Evolutionary conservation across 1,139 yeast genomes (phyloP), one percentile per base, ranked within the genome.

Genomic region (Zygosaccharomyces pseudobailii): DNA sequence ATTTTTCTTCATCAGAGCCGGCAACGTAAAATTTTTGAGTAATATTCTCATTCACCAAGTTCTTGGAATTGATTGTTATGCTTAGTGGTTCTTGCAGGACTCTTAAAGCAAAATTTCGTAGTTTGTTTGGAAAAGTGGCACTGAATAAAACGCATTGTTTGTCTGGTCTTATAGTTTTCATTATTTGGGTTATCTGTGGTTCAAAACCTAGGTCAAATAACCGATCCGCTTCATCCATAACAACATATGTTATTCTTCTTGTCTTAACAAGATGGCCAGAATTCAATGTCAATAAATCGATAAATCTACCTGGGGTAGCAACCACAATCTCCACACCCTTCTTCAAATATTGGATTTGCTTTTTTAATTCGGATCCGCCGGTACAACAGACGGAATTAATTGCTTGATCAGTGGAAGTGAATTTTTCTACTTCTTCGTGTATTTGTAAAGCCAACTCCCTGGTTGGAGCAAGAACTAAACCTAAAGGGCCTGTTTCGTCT

Each of bases 181-280:
- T 74, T 25, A 94, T 84, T 59, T 88, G 87, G 58, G 79, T 82
- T 3, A 94, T 90, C 63, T 94, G 99, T 0, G 98, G 98, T 61
- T 89, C 98, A 69, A 94, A 94, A 1, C 99, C 99, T 79, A 92
- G 74, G 67, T 92, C 99, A 70, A 90, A 90, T 87, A 92, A 83
- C 56, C 99, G 71, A 67, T 94, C 99, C 1, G 98, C 97, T 64
- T 94, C 99, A 65, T 94, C 99, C 49, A 94, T 71, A 0, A 90
- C 96, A 19, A 88, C 75, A 64, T 84, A 89, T 0, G 96, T 84
- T 3, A 87, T 80, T 37, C 94, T 70, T 38, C 71, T 71, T 19
- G 92, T 71, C 50, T 81, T 83, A 2, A 92, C 72, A 0, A 90
- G 80, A 43, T 90, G 73, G 0, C 97, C 97, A 37, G 80, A 72